phyloP scores from a whole-genome alignment of 2,329 filamentous ascomycete species.

The Didymellaceae sp. region DNA sequence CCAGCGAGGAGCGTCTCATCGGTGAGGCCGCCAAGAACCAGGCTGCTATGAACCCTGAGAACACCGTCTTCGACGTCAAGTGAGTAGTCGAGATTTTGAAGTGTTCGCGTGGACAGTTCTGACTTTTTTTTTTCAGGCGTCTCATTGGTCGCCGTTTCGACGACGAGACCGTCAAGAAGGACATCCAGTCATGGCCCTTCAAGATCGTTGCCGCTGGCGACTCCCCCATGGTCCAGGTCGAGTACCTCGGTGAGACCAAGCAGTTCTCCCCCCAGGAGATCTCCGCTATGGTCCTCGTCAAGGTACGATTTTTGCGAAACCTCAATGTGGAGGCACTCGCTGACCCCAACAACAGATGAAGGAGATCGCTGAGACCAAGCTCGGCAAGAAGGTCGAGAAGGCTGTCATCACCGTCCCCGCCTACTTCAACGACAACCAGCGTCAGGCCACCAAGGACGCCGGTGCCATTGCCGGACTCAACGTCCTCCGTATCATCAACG shows the following conservation, averaged over 20 bases:
- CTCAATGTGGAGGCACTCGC: slow-evolving; percentile 6
- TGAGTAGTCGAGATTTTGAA: slow-evolving; percentile 57
- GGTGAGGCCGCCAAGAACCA: slow-evolving; percentile 99
- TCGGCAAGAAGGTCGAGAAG: slow-evolving; percentile 99
- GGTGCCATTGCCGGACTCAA: slow-evolving; percentile 97
- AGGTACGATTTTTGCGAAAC: slow-evolving; percentile 64
- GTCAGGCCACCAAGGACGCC: slow-evolving; percentile 98
- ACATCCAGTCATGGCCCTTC: slow-evolving; percentile 99
- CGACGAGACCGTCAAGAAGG: slow-evolving; percentile 97
- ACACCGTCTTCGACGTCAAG: slow-evolving; percentile 99
- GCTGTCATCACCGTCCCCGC: slow-evolving; percentile 98
- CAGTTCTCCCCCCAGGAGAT: slow-evolving; percentile 98
- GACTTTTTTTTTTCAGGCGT: slow-evolving; percentile 67
- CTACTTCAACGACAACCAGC: slow-evolving; percentile 99
- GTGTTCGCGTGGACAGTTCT: slow-evolving; percentile 25
- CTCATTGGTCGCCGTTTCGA: slow-evolving; percentile 96
- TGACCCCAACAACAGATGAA: slow-evolving; percentile 75
- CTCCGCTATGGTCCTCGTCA: slow-evolving; percentile 97
- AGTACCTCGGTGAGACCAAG: slow-evolving; percentile 95
- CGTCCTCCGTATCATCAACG: slow-evolving; percentile 99
- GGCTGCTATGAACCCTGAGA: slow-evolving; percentile 98
- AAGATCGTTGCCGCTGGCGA: slow-evolving; percentile 91
- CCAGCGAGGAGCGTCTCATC: slow-evolving; percentile 97
- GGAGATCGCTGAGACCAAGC: slow-evolving; percentile 97
- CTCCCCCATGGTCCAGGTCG: slow-evolving; percentile 90